Conservation (phyloP, 176 grass and related monocot genomes). For the Aegilops tauschii region DNA sequence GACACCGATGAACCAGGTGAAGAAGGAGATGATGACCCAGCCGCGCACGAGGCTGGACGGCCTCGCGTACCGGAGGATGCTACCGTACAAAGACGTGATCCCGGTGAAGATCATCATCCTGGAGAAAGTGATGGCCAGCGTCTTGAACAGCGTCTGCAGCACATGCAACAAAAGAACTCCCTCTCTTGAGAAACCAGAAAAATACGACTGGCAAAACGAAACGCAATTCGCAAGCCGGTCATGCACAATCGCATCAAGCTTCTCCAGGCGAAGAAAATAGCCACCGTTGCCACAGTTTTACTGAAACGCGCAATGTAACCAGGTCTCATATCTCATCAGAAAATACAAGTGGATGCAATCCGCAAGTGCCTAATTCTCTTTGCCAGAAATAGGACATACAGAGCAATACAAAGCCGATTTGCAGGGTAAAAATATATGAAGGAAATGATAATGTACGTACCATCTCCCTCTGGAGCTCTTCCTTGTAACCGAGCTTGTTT, state of each 20-base stretch:
- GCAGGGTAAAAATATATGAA: no score
- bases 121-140: conserved; percentile 82
- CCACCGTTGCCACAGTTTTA: no score
- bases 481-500: conserved; percentile 99
- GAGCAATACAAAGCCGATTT: no score
- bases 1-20: conserved; percentile 68
- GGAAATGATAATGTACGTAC: conserved; percentile 9
- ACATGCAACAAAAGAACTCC: neutral
- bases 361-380: no score
- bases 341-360: no score
- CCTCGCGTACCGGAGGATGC: conserved; percentile 71
- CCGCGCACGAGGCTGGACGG: conserved; percentile 83
- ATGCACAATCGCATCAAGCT: neutral
- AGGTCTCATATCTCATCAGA: no score
- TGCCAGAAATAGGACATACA: no score
- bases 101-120: conserved; percentile 96
- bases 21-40: conserved; percentile 92
- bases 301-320: no score
- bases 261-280: no score
- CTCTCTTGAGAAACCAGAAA: neutral
- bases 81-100: conserved; percentile 88
- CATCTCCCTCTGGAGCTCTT: conserved; percentile 96
- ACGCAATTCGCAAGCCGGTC: no score
- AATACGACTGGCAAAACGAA: neutral
- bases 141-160: conserved; percentile 40